Percentiles rank a stretch among this genome's conserved stretches.
Evolutionary conservation across 2,329 filamentous ascomycete species (phyloP).

Genomic region (Neonectria coccinea): DNA sequence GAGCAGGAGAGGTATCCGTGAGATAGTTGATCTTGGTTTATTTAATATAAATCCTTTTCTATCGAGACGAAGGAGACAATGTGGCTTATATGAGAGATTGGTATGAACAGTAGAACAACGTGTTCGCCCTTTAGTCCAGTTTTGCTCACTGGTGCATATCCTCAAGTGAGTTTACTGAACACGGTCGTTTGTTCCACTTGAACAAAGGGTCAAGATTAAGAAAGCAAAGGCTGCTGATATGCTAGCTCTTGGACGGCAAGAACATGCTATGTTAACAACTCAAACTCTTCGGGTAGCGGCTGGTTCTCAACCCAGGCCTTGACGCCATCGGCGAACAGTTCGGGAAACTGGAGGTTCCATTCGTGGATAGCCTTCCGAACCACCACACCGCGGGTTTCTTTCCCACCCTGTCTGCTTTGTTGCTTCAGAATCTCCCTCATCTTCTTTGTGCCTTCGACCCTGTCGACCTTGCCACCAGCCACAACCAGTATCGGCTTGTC

Average conservation of each 20-base stretch:
- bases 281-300: slow-evolving; percentile 38
- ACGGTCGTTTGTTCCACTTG: not conserved
- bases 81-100: not conserved
- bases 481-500: slow-evolving; percentile 17
- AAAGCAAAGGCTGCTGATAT: not conserved
- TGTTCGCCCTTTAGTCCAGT: not conserved
- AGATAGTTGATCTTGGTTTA: not conserved
- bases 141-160: not conserved
- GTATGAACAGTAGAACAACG: not conserved
- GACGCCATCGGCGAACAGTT: slow-evolving; percentile 50
- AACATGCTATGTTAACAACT: slow-evolving; percentile 3
- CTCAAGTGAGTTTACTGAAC: not conserved
- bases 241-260: not conserved
- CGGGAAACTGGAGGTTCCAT: slow-evolving; percentile 54
- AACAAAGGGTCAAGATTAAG: not conserved
- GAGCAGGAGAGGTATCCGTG: not conserved
- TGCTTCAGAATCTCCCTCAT: slow-evolving; percentile 41
- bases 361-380: slow-evolving; percentile 51
- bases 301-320: slow-evolving; percentile 49
- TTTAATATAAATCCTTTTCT: not conserved
- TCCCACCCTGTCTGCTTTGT: slow-evolving; percentile 30
- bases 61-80: not conserved
- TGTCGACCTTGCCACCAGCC: slow-evolving; percentile 19
- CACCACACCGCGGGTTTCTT: slow-evolving; percentile 43
- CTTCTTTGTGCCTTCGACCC: slow-evolving; percentile 35